phyloP scores from a whole-genome alignment of 495 filamentous ascomycete genomes.

The Xeromyces bisporus region DNA sequence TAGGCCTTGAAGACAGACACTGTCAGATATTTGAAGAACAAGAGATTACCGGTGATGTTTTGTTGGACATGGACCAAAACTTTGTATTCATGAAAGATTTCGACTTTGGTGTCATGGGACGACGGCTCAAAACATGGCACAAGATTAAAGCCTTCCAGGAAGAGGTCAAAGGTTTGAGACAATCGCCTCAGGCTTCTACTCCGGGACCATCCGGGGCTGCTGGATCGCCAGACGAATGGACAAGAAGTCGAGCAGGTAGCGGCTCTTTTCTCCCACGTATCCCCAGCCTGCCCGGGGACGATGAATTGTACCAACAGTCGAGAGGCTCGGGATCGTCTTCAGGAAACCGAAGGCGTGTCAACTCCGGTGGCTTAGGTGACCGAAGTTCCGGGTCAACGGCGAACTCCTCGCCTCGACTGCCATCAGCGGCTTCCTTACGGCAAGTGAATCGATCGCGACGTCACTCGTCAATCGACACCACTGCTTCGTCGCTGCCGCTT shows the following conservation, averaged over 20 bases:
- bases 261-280: constrained; percentile 43
- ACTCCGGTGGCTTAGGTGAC: constrained; percentile 12
- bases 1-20: constrained; percentile 65
- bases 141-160: constrained; percentile 81
- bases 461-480: constrained; percentile 66
- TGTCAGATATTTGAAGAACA: constrained; percentile 91
- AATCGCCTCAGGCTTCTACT: constrained; percentile 13
- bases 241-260: constrained; percentile 18
- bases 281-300: constrained; percentile 34
- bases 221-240: constrained; percentile 24
- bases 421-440: constrained; percentile 72
- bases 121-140: constrained; percentile 85
- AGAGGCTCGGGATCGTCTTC: constrained; percentile 13
- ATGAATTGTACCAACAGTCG: constrained; percentile 7
- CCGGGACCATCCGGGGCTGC: constrained; percentile 15
- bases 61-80: constrained; percentile 87
- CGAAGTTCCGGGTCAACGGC: constrained; percentile 18
- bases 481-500: constrained; percentile 23
- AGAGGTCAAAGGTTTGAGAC: constrained; percentile 40
- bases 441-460: constrained; percentile 72
- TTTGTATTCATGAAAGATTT: constrained; percentile 90
- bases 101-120: constrained; percentile 78
- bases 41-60: constrained; percentile 85
- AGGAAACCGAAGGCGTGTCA: constrained; percentile 20
- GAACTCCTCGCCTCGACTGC: constrained; percentile 32